phyloP scores from a whole-genome alignment of 352 stramenopile species.

The Pythium rishiriense region DNA sequence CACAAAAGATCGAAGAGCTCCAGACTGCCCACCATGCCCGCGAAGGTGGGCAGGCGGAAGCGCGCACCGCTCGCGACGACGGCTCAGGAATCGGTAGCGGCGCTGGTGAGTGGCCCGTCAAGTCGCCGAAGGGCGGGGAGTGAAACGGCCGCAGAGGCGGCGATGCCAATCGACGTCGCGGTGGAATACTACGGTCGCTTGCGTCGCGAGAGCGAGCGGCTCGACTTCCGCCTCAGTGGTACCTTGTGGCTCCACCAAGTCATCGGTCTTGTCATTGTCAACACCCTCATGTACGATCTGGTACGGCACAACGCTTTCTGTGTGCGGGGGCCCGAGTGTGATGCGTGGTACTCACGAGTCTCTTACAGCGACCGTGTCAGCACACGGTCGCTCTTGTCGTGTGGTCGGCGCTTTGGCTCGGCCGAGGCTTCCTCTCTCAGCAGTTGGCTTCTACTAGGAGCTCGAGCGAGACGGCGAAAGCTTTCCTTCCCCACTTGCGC shows the following conservation, averaged over 20 bases:
- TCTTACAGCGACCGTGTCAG: conserved; percentile 30
- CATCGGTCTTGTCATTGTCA: conserved; percentile 36
- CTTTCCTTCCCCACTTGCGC: neutral
- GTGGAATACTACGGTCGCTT: conserved; percentile 20
- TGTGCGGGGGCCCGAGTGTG: neutral
- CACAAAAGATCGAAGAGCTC: conserved; percentile 22
- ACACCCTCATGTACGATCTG: conserved; percentile 44
- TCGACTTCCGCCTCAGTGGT: conserved; percentile 31
- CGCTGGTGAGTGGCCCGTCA: too few species aligned
- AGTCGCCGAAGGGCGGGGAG: too few species aligned
- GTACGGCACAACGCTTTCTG: conserved; percentile 24
- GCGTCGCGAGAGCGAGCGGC: conserved; percentile 17
- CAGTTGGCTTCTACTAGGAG: neutral
- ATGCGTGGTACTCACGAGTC: neutral
- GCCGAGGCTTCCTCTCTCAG: conserved; percentile 25
- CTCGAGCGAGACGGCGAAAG: neutral
- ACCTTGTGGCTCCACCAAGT: conserved; percentile 40
- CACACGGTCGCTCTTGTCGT: conserved; percentile 33
- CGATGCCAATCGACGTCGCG: conserved; percentile 6
- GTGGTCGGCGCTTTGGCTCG: conserved; percentile 46
- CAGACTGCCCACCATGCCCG: conserved; percentile 4
- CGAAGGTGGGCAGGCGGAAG: conserved; percentile 17
- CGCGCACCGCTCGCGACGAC: neutral
- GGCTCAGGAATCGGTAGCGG: too few species aligned
- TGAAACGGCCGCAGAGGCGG: too few species aligned